Evolutionary conservation across 2,329 filamentous ascomycete genomes (phyloP), one percentile per base, ranked within the genome.

Genomic region (Penicillium sp.): DNA sequence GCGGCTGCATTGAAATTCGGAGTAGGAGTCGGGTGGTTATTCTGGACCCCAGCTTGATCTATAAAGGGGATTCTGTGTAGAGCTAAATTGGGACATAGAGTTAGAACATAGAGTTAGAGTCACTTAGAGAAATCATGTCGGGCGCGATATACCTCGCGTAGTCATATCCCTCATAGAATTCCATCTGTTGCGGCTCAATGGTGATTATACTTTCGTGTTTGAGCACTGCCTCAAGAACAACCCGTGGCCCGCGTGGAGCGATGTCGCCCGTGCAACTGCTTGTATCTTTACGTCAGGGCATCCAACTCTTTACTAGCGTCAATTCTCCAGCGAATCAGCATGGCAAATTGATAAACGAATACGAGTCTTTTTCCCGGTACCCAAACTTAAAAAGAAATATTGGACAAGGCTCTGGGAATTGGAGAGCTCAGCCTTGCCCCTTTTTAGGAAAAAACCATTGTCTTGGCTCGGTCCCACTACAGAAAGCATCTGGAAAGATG

Each of bases 401-500:
- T n/a, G 7, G n/a, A 9, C 27, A 35, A 13, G 13, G 13, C 31
- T n/a, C 9, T 21, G 4, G 21, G 21, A 35, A 16, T 4, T 14
- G 26, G 29, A 16, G 31, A 25, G 14, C 21, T 51, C 46, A 39
- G 53, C 53, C 47, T 55, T 21, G 53, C 45, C 31, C 48, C 23
- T 39, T 29, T 42, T n/a, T 25, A 39, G 48, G 21, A 46, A 21
- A 21, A 39, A 23, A 16, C 50, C 50, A 13, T 31, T 8, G 45
- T 47, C 45, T 48, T 48, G 46, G 46, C 27, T 19, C 9, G 44
- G 27, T n/a, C 19, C 27, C 26, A 48, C 5, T 35, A 9, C 23
- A 61, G 33, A 61, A 60, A 37, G 44, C 50, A 57, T 62, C 53
- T 62, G 55, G 60, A 60, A 62, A 47, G 54, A 29, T 50, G 60